Base-by-base conservation (phyloP, 495 filamentous ascomycete genomes). In the Daldinia concentrica region DNA sequence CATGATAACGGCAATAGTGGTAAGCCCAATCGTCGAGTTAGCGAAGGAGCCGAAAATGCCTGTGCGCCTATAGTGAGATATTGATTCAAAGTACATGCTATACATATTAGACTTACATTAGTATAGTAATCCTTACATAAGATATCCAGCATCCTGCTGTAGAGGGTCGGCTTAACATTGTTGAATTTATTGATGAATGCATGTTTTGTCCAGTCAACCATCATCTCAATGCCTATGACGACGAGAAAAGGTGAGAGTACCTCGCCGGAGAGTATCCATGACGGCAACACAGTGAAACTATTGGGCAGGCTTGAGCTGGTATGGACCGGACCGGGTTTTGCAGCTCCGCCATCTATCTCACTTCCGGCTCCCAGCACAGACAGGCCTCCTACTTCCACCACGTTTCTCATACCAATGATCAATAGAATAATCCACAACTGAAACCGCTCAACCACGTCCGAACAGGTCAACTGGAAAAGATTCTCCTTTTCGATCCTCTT, bases 111-210 rank as follows among this genome's bases (percentile, higher is more conserved):
- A 70, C 86, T 81, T 78, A 91, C 90, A 76, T 97, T 94, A 2
- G 94, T 93, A 77, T 98, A 98, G 80, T 99, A 99, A 73, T 99
- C 95, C 76, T 97, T 98, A 52, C 93, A 93, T 15, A 98, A 83
- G 3, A 98, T 90, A 75, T 99, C 95, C 14, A 98, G 83, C 78
- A 95, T 98, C 32, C 93, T 88, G 14, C 86, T 85, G 76, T 99
- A 98, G 43, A 99, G 89, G 2, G 86, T 90, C 19, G 96, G 96
- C 43, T 94, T 92, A 57, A 91, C 92, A 71, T 95, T 96, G 83
- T 99, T 99, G 83, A 99, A 99, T 78, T 99, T 99, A 68, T 89
- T 93, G 78, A 98, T 95, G 78, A 97, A 99, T 12, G 92, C 92
- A 75, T 99, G 95, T 78, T 99, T 99, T 68, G 97, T 82, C 93